Percentiles rank a stretch among this genome's conserved stretches.
Conservation (phyloP, 176 grass and related monocot genomes). For the Olyra latifolia region DNA sequence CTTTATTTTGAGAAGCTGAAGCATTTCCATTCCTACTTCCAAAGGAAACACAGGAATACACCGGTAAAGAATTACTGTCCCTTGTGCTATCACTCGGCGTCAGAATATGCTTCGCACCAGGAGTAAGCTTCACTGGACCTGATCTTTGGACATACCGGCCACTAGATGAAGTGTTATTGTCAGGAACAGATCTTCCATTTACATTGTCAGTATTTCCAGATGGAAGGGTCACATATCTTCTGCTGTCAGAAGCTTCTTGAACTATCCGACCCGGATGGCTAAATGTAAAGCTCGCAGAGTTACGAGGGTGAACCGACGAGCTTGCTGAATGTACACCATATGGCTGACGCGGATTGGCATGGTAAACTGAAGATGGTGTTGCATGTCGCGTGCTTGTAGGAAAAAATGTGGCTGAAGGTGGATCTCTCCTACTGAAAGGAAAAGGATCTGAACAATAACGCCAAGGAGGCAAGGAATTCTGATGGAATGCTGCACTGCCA, state of each 20-base stretch:
- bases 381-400: conserved; percentile 19
- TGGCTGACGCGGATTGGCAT: conserved; percentile 27
- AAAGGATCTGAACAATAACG: conserved; percentile 32
- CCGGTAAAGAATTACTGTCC: conserved; percentile 27
- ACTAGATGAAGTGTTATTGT: conserved; percentile 33
- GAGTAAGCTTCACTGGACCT: conserved; percentile 49
- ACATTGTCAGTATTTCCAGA: conserved; percentile 24
- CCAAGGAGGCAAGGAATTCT: conserved; percentile 12
- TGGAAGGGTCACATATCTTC: conserved; percentile 6
- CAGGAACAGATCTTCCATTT: conserved; percentile 20
- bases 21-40: conserved; percentile 17
- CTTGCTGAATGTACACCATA: conserved; percentile 35
- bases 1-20: conserved; percentile 21
- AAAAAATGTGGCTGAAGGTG: conserved; percentile 17
- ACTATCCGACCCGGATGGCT: conserved; percentile 19
- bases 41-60: conserved; percentile 46
- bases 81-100: conserved; percentile 42
- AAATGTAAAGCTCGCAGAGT: conserved; percentile 5
- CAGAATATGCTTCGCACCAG: conserved; percentile 53
- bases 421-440: conserved; percentile 5
- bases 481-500: conserved; percentile 31
- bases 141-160: conserved; percentile 25
- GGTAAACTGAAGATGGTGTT: conserved; percentile 34
- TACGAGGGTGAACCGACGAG: conserved; percentile 22
- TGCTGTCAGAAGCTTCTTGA: conserved; percentile 18